A percentile compares a stretch with the other conserved stretches of the same genome.
These are phyloP conservation scores for Fallopia convolvulus DNA, from an alignment of 148 eudicot species.

Conservation along the genomic window DNA sequence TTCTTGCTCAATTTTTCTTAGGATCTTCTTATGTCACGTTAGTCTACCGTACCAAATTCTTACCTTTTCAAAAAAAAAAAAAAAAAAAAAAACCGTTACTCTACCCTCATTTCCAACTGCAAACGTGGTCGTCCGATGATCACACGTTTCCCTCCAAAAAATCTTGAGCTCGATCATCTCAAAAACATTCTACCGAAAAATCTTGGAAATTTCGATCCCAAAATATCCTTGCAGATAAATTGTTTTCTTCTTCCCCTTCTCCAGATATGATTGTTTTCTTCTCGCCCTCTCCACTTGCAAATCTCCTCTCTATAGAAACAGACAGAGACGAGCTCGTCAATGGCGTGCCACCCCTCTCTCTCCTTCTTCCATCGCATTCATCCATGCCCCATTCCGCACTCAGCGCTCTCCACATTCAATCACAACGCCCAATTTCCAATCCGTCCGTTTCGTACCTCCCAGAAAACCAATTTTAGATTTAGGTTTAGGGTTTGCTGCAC, in stretches of 20 bases:
- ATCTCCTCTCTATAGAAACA: background rate
- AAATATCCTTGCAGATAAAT: background rate
- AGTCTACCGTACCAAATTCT: too few species aligned
- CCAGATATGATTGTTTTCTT: background rate
- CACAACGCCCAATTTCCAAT: background rate
- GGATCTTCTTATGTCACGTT: too few species aligned
- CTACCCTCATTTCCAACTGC: background rate
- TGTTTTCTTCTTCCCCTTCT: background rate
- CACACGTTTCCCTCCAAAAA: slow-evolving; percentile 7
- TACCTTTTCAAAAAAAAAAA: too few species aligned
- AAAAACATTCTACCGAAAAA: background rate
- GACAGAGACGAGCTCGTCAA: slow-evolving; percentile 6
- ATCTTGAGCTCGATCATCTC: background rate
- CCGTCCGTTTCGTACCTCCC: background rate
- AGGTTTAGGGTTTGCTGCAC: slow-evolving; percentile 9
- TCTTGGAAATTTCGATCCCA: background rate
- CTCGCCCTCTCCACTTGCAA: slow-evolving; percentile 4
- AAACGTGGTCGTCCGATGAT: slow-evolving; percentile 7
- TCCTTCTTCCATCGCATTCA: slow-evolving; percentile 11
- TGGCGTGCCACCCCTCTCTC: slow-evolving; percentile 11
- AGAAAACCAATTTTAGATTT: background rate
- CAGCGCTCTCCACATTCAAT: slow-evolving; percentile 8
- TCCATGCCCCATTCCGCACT: background rate
- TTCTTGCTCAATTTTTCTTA: too few species aligned
- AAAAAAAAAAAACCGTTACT: too few species aligned